Conservation (phyloP, 1,284 basidiomycete genomes). For the Crucibulum cyathiforme region DNA sequence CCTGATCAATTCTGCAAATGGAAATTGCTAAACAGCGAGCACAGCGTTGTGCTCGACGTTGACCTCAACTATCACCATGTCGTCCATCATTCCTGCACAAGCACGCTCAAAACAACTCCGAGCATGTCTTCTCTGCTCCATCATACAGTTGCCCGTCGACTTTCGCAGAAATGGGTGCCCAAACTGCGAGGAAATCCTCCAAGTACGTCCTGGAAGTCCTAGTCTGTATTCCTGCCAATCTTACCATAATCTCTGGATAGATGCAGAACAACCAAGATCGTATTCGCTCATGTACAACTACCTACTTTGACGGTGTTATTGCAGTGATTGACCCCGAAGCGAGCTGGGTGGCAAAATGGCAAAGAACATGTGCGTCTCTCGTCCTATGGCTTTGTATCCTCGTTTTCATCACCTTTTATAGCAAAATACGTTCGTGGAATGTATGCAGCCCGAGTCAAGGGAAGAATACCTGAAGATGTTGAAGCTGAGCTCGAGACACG, state of each 20-base stretch:
- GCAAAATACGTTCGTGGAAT: constrained; percentile 87
- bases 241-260: constrained; percentile 45
- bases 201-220: constrained; percentile 58
- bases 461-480: constrained; percentile 85
- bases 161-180: constrained; percentile 91
- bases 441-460: constrained; percentile 88
- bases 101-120: constrained; percentile 77
- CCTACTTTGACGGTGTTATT: constrained; percentile 93
- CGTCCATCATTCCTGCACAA: constrained; percentile 52
- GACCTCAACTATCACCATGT: too few species aligned
- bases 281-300: constrained; percentile 89
- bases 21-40: too few species aligned
- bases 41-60: too few species aligned
- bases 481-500: constrained; percentile 77
- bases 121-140: constrained; percentile 92
- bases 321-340: constrained; percentile 87
- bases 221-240: background rate
- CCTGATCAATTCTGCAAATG: too few species aligned
- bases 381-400: background rate
- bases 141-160: constrained; percentile 85
- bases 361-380: constrained; percentile 78
- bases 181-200: constrained; percentile 95
- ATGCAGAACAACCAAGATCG: constrained; percentile 89
- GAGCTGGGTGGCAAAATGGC: constrained; percentile 97
- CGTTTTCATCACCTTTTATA: constrained; percentile 34